A percentile compares a stretch with the other conserved stretches of the same genome.
Conservation (phyloP, 2,329 filamentous ascomycete genomes). For the Cordyceps cateniannulata region DNA sequence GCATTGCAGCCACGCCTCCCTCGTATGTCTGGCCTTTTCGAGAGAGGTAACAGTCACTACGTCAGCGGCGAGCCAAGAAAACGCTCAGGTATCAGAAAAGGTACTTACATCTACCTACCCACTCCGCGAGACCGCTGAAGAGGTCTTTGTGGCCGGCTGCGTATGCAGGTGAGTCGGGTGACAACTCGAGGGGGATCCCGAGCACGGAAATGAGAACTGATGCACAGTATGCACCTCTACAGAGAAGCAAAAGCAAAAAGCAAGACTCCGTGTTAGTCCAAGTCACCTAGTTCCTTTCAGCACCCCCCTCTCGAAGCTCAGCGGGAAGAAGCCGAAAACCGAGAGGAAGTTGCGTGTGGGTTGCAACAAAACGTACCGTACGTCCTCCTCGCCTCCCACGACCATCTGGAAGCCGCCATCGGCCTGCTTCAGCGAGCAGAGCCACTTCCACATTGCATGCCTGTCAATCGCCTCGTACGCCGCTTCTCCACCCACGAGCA, state of each 20-base stretch:
- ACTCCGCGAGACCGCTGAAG: slow-evolving; percentile 67
- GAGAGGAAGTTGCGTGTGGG: neutral
- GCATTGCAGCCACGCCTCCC: slow-evolving; percentile 82
- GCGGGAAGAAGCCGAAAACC: neutral
- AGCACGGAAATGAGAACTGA: slow-evolving; percentile 78
- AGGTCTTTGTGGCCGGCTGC: slow-evolving; percentile 57
- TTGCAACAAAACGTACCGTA: slow-evolving; percentile 54
- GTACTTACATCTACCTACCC: slow-evolving; percentile 69
- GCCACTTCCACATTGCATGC: slow-evolving; percentile 82
- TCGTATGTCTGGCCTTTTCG: slow-evolving; percentile 79
- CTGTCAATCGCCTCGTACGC: slow-evolving; percentile 73
- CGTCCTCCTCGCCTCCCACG: slow-evolving; percentile 83
- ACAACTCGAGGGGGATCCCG: slow-evolving; percentile 73
- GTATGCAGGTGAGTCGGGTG: slow-evolving; percentile 62
- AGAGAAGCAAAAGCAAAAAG: slow-evolving; percentile 17
- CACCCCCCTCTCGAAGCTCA: neutral
- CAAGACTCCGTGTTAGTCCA: slow-evolving; percentile 12
- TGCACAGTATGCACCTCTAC: slow-evolving; percentile 84
- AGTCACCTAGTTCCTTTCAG: neutral
- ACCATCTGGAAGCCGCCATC: slow-evolving; percentile 88
- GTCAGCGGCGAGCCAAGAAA: neutral
- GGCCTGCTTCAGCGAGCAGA: slow-evolving; percentile 77
- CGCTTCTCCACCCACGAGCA: slow-evolving; percentile 69
- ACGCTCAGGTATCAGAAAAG: neutral
- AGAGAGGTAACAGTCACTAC: neutral